Evolutionary conservation across 352 stramenopile species (phyloP).

Genomic region (Globisporangium echinulatum): DNA sequence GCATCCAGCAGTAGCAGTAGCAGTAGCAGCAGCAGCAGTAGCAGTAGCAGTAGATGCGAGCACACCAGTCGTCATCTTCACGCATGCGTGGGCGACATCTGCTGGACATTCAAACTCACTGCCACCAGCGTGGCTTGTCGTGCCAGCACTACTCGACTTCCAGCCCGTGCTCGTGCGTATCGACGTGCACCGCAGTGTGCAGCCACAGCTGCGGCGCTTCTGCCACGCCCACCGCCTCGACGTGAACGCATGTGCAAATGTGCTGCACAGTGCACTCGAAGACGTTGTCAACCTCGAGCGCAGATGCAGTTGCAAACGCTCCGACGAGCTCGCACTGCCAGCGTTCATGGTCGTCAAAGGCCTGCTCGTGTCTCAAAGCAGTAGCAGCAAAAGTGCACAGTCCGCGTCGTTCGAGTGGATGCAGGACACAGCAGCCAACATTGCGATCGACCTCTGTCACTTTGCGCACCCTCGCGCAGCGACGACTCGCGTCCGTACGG

Average conservation of each 20-base stretch:
- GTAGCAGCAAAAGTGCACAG: background rate
- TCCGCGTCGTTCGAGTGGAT: constrained; percentile 19
- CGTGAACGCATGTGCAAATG: constrained; percentile 11
- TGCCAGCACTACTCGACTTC: constrained; percentile 47
- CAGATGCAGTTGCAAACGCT: constrained; percentile 13
- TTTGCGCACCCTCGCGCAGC: constrained; percentile 14
- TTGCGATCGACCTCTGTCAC: constrained; percentile 35
- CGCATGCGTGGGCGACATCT: background rate
- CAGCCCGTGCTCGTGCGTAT: constrained; percentile 36
- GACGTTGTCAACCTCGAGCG: constrained; percentile 23
- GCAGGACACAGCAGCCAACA: constrained; percentile 27
- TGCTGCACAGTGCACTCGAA: constrained; percentile 20
- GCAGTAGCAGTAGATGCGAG: background rate
- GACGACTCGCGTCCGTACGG: background rate
- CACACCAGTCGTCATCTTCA: constrained; percentile 7
- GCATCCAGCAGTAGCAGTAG: background rate
- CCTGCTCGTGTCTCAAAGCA: constrained; percentile 13
- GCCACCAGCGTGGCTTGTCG: constrained; percentile 16
- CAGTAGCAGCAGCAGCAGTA: background rate
- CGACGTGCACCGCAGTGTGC: constrained; percentile 18
- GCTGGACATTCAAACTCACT: background rate
- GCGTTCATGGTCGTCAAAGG: constrained; percentile 39
- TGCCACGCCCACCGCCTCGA: constrained; percentile 31
- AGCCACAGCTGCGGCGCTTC: constrained; percentile 30
- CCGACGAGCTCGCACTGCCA: constrained; percentile 6